A percentile compares a stretch with the other conserved stretches of the same genome.
phyloP scores from a whole-genome alignment of 208 protist genomes.

The Trypanosoma congolense region DNA sequence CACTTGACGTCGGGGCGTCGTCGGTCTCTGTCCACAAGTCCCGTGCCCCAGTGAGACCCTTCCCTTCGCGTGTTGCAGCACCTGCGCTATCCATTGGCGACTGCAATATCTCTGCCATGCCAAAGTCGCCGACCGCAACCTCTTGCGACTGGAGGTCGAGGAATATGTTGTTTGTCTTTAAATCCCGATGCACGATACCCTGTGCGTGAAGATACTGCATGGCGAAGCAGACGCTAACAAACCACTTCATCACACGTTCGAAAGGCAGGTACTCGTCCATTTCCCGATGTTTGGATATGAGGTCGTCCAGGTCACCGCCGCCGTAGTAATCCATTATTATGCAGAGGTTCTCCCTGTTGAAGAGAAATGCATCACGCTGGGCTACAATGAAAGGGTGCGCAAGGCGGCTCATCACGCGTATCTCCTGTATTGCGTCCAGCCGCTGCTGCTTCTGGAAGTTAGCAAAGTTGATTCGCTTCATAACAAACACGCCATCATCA shows the following conservation, averaged over 20 bases:
- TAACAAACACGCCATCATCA: conserved; percentile 59
- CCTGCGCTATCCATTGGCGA: conserved; percentile 22
- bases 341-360: conserved; percentile 76
- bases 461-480: conserved; percentile 79
- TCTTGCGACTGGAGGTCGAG: conserved; percentile 35
- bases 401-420: conserved; percentile 69
- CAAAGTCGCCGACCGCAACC: conserved; percentile 86
- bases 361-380: conserved; percentile 78
- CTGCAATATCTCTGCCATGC: conserved; percentile 78
- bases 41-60: too few relatives aligned
- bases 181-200: conserved; percentile 81
- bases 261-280: conserved; percentile 61
- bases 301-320: conserved; percentile 78
- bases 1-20: too few relatives aligned
- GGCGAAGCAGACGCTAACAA: conserved; percentile 75
- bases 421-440: conserved; percentile 68
- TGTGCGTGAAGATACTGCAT: conserved; percentile 78
- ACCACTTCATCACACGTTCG: conserved; percentile 71
- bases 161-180: conserved; percentile 91
- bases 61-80: too few relatives aligned
- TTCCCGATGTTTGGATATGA: conserved; percentile 55
- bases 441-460: conserved; percentile 52
- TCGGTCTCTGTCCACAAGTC: too few relatives aligned
- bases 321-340: conserved; percentile 91
- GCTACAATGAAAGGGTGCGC: conserved; percentile 78